These are phyloP conservation scores for Colletotrichum sojae DNA, from an alignment of 2,329 filamentous ascomycete genomes.

Conservation along the genomic window DNA sequence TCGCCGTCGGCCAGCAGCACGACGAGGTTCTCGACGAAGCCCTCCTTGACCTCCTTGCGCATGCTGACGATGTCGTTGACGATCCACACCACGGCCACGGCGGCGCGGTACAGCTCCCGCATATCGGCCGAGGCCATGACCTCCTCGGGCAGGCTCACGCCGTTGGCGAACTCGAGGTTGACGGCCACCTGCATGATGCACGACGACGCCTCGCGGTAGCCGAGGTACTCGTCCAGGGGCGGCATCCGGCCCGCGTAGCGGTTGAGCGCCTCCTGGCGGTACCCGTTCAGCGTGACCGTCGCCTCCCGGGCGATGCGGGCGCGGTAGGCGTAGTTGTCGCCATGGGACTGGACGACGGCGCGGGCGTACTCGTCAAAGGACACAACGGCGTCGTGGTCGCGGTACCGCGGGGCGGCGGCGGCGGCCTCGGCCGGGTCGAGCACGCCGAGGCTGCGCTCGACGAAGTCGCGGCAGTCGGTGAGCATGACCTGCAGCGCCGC, in stretches of 20 bases:
- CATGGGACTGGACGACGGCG: background rate
- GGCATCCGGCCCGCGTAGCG: constrained; percentile 22
- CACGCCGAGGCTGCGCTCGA: constrained; percentile 23
- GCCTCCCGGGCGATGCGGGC: constrained; percentile 19
- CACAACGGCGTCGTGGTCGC: constrained; percentile 23
- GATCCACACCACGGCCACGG: constrained; percentile 25
- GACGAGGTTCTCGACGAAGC: constrained; percentile 31
- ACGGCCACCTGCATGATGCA: constrained; percentile 31
- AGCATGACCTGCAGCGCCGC: constrained; percentile 18
- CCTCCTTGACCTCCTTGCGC: constrained; percentile 31
- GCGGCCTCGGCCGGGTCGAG: background rate
- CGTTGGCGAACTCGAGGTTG: constrained; percentile 31
- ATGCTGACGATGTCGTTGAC: constrained; percentile 31
- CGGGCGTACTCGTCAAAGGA: constrained; percentile 14
- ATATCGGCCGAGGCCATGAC: constrained; percentile 23
- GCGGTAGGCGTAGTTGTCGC: constrained; percentile 12
- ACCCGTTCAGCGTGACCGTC: constrained; percentile 10
- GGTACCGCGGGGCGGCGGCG: background rate
- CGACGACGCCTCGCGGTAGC: constrained; percentile 26
- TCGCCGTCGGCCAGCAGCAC: constrained; percentile 20
- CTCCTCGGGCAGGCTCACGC: constrained; percentile 22
- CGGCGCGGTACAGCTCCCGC: constrained; percentile 22
- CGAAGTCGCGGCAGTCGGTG: constrained; percentile 27
- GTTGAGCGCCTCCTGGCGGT: constrained; percentile 23
- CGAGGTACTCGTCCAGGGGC: constrained; percentile 4